A percentile compares a stretch with the other conserved stretches of the same genome.
Evolutionary conservation across 768 basidiomycete species (phyloP).

Genomic region (Russula sp.): DNA sequence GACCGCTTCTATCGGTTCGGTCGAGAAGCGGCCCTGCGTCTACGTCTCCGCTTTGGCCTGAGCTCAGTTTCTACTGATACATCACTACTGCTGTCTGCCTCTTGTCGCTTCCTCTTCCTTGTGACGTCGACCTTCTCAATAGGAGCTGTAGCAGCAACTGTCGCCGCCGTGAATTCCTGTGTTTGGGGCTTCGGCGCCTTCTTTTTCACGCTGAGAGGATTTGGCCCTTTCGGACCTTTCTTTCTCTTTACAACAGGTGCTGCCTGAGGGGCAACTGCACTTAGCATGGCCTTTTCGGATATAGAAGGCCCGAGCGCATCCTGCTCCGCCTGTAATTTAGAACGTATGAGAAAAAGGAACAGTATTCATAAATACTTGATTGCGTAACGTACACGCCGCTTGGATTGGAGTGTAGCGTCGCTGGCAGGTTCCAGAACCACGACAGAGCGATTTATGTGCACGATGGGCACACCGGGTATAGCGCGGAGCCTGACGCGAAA

Average conservation of each 20-base stretch:
- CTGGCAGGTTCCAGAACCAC: constrained; percentile 91
- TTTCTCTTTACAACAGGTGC: constrained; percentile 46
- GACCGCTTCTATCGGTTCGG: not conserved
- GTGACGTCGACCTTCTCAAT: constrained; percentile 19
- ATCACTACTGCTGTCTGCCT: constrained; percentile 16
- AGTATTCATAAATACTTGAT: not conserved
- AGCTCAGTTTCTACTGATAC: constrained; percentile 9
- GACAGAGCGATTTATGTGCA: constrained; percentile 88
- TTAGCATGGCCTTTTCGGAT: constrained; percentile 41
- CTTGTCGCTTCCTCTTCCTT: constrained; percentile 27
- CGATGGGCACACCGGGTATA: constrained; percentile 79
- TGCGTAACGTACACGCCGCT: constrained; percentile 43
- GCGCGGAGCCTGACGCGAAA: constrained; percentile 62
- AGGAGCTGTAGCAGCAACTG: constrained; percentile 17
- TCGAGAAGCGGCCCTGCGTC: constrained; percentile 18
- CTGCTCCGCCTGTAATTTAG: constrained; percentile 49
- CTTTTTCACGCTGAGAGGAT: constrained; percentile 90
- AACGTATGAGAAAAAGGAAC: not conserved
- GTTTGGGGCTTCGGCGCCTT: constrained; percentile 38
- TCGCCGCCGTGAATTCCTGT: constrained; percentile 3
- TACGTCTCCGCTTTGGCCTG: constrained; percentile 26
- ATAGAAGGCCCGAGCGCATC: constrained; percentile 45
- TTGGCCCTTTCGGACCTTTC: constrained; percentile 79
- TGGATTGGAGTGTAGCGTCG: constrained; percentile 62
- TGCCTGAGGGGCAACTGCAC: constrained; percentile 26